Evolutionary conservation across 768 basidiomycete species (phyloP).

Genomic region (Auricularia cornea): DNA sequence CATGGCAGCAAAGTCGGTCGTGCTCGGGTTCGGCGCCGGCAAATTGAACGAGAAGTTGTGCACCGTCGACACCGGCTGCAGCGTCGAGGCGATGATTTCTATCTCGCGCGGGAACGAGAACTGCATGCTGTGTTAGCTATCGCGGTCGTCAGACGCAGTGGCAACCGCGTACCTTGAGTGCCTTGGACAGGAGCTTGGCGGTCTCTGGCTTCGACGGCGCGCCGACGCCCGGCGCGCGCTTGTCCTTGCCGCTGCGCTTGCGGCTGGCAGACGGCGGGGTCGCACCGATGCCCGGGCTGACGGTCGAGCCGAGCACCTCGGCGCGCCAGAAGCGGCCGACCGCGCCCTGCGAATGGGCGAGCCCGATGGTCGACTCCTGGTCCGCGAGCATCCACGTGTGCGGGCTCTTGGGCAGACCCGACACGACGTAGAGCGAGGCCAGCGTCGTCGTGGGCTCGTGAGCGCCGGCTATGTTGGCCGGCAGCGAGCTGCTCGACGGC

Average conservation of each 20-base stretch:
- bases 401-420: constrained; percentile 81
- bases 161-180: constrained; percentile 57
- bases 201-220: constrained; percentile 80
- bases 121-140: constrained; percentile 28
- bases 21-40: constrained; percentile 54
- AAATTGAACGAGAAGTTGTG: constrained; percentile 88
- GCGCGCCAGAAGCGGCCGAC: constrained; percentile 87
- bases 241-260: constrained; percentile 52
- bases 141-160: not conserved
- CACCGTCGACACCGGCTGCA: constrained; percentile 87
- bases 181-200: constrained; percentile 84
- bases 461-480: not conserved
- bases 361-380: constrained; percentile 69
- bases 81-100: constrained; percentile 89
- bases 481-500: not conserved
- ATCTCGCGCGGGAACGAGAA: constrained; percentile 89
- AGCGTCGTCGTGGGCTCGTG: constrained; percentile 64
- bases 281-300: constrained; percentile 72
- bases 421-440: constrained; percentile 79
- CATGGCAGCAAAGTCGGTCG: not conserved
- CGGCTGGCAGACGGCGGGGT: constrained; percentile 27
- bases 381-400: constrained; percentile 87
- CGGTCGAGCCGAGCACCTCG: constrained; percentile 82
- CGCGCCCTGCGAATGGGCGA: constrained; percentile 77
- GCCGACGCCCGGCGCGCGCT: constrained; percentile 52